Conservation (phyloP, 2,329 filamentous ascomycete species). For the Nothophaeocryptopus gaeumannii region DNA sequence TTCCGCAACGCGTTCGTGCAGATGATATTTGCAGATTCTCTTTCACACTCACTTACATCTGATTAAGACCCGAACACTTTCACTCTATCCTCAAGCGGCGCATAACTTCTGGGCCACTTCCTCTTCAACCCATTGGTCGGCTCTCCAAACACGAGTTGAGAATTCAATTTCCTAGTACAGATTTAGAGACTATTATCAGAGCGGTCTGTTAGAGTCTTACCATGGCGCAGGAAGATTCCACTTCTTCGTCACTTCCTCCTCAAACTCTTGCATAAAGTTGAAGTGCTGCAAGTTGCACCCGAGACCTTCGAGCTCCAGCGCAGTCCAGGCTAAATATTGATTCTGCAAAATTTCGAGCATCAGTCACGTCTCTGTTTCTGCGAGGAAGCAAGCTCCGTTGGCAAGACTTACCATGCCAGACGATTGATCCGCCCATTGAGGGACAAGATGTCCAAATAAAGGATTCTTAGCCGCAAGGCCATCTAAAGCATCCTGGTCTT, state of each 20-base stretch:
- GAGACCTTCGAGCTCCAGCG: conserved; percentile 31
- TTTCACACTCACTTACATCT: neutral
- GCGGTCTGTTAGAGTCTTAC: too few species aligned
- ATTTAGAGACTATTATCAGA: too few species aligned
- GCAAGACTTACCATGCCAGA: conserved; percentile 47
- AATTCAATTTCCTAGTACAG: conserved; percentile 55
- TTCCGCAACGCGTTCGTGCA: too few species aligned
- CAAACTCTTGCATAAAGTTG: conserved; percentile 26
- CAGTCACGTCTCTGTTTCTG: neutral
- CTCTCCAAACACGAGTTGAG: conserved; percentile 71
- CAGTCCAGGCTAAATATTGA: conserved; percentile 28
- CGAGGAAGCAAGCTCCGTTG: too few species aligned
- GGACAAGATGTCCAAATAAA: conserved; percentile 16
- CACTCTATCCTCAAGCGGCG: conserved; percentile 30
- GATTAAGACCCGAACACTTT: conserved; percentile 28
- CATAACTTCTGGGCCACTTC: conserved; percentile 31
- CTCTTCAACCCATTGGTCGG: conserved; percentile 22
- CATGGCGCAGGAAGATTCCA: conserved; percentile 71
- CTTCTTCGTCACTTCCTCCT: conserved; percentile 25
- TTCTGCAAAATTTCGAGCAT: neutral
- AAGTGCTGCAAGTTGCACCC: conserved; percentile 34
- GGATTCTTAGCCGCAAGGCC: conserved; percentile 18
- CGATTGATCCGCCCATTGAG: conserved; percentile 32
- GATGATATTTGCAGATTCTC: too few species aligned
- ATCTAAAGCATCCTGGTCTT: conserved; percentile 14